Base-by-base conservation (phyloP, 192 early-diverging fungal species). In the Kickxella alabastrina region DNA sequence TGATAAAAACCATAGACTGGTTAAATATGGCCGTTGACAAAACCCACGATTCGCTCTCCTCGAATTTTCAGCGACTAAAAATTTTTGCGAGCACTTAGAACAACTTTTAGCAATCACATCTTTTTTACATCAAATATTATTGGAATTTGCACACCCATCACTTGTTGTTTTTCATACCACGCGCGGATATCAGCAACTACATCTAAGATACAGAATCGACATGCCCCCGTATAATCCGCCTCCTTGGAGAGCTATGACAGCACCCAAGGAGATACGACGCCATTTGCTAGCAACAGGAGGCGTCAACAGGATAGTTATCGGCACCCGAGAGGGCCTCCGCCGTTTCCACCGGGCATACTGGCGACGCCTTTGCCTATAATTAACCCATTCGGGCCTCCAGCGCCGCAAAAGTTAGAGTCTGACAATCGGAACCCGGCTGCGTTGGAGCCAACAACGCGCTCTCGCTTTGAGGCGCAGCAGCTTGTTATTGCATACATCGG, bases 191-290 rank as follows among this genome's bases (percentile, higher is more conserved):
- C n/a, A n/a, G n/a, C n/a, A n/a, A n/a, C n/a, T n/a, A n/a, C n/a
- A n/a, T n/a, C n/a, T n/a, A n/a, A n/a, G n/a, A n/a, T n/a, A n/a
- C n/a, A n/a, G n/a, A n/a, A n/a, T n/a, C n/a, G n/a, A n/a, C 17
- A 70, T 70, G 67, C 51, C 67, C 8, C 43, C 57, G 34, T 72
- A 72, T 53, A 55, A 54, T 14, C 68, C 68, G 15, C 68, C 68
- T 12, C 61, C 68, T 48, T 55, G 26, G 68, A 57, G 43, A 65
- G 18, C 43, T 52, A 27, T 23, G 31, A 21, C 27, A 46, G 44
- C 17, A 4, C 6, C n/a, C 19, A 38, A 1, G 37, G n/a, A 40
- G 24, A 6, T 6, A 10, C 10, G 8, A 12, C 24, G 38, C 49
- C 35, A 14, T 51, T 14, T 25, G 10, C 17, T 3, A 26, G 37